Conservation (phyloP, 108 stramenopile genomes). For the Skeletonema grethae region DNA sequence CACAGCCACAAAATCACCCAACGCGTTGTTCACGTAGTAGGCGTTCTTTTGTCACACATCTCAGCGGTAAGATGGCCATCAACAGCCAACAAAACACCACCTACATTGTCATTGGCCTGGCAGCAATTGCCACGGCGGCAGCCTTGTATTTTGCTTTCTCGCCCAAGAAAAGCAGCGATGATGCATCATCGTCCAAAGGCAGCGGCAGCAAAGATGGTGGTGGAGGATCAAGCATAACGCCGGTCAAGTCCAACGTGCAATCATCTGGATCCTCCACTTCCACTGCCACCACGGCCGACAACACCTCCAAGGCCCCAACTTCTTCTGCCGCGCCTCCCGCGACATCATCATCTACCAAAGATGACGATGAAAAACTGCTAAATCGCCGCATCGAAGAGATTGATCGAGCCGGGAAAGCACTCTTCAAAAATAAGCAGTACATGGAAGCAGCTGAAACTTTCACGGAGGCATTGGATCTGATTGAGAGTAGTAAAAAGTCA, state of each 20-base stretch:
- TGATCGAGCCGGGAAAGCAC: conserved; percentile 83
- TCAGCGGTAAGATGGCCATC: conserved; percentile 15
- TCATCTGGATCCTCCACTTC: neutral
- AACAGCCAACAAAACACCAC: conserved; percentile 18
- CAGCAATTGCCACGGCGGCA: conserved; percentile 35
- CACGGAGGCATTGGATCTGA: conserved; percentile 78
- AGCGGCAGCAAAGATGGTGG: neutral
- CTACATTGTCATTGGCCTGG: conserved; percentile 33
- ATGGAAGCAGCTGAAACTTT: conserved; percentile 82
- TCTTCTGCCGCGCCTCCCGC: conserved; percentile 6
- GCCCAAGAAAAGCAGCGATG: conserved; percentile 13
- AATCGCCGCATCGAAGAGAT: conserved; percentile 80
- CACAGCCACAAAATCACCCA: neutral
- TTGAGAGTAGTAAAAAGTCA: conserved; percentile 37
- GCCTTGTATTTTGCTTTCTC: conserved; percentile 27
- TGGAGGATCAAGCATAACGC: conserved; percentile 19
- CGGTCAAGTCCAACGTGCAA: conserved; percentile 42
- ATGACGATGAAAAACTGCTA: conserved; percentile 42
- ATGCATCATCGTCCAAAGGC: neutral
- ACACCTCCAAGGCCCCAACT: conserved; percentile 8
- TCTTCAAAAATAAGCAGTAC: conserved; percentile 83
- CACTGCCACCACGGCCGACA: conserved; percentile 11
- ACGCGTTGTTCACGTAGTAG: neutral
- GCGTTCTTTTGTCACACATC: neutral
- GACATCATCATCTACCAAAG: neutral